Evolutionary conservation across 2,329 filamentous ascomycete genomes (phyloP).

Genomic region (Corynespora cassiicola): DNA sequence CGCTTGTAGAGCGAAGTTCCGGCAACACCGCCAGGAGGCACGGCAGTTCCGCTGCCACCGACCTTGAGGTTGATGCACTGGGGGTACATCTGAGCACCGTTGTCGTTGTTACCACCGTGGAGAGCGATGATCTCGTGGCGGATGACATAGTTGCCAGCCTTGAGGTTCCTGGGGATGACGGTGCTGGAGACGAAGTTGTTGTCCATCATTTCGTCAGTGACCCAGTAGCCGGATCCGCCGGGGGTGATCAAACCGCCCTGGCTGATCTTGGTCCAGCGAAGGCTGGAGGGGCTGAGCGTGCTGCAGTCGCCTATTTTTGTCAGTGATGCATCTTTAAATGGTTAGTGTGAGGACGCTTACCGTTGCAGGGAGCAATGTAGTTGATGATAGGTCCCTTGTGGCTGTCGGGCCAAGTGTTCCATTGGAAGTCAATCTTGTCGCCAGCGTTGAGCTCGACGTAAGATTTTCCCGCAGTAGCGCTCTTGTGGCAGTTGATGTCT

Average conservation of each 20-base stretch:
- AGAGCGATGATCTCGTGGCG: constrained; percentile 62
- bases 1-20: constrained; percentile 51
- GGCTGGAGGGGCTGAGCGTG: constrained; percentile 23
- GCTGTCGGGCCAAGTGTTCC: constrained; percentile 44
- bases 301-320: constrained; percentile 36
- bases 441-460: constrained; percentile 45
- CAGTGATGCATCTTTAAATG: not conserved
- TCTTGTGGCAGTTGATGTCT: constrained; percentile 50
- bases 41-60: constrained; percentile 50
- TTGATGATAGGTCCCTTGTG: constrained; percentile 48
- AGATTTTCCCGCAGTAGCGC: constrained; percentile 36
- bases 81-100: constrained; percentile 60
- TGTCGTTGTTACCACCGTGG: constrained; percentile 49
- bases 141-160: constrained; percentile 60
- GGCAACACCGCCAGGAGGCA: constrained; percentile 42
- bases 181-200: constrained; percentile 57
- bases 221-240: constrained; percentile 34
- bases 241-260: constrained; percentile 33
- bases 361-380: constrained; percentile 46
- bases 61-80: constrained; percentile 60
- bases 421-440: constrained; percentile 38
- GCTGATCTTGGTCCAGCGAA: constrained; percentile 45
- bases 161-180: constrained; percentile 52
- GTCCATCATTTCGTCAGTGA: constrained; percentile 40
- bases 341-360: constrained; percentile 11